Base-by-base conservation (phyloP, 331 rosid species). In the Spiraea crenata region DNA sequence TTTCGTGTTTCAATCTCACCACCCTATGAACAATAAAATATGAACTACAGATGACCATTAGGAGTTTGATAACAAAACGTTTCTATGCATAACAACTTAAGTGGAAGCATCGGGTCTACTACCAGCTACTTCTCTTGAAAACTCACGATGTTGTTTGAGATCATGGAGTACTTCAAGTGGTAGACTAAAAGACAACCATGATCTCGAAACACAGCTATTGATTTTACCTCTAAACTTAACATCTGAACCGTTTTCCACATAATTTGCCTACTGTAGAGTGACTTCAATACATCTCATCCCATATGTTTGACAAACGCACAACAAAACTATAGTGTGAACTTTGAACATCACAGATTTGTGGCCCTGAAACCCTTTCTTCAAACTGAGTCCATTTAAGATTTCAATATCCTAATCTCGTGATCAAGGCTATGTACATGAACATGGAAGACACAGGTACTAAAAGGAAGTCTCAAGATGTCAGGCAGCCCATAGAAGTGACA, bases 361-460 rank as follows among this genome's bases (percentile, higher is more conserved):
- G 44, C 56, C 49, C 42, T 57, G 45, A 9, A 31, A 19, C 63
- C 9, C 74, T 56, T 41, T 19, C 17, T 6, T 17, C 17, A 67
- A 37, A 31, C 44, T 14, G 20, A 42, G 19, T 52, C 57, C 72
- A 16, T 60, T 67, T 67, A 31, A 19, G 49, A 17, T 51, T 67
- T 52, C 16, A 7, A 20, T 14, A 66, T 66, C 58, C 45, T 14
- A 47, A 41, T 8, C 15, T 57, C 2, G 57, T 9, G 34, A 65
- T 15, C 34, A 47, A 47, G 44, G 11, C 40, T 55, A 7, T 49
- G 44, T 5, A 19, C 4, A 25, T 3, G 39, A 46, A 50, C 16
- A 55, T 20, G 6, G 35, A 42, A 55, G 46, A 52, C 10, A n/a
- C 47, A 39, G 39, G 4, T 44, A 65, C 19, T 12, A 38, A 59